Evolutionary conservation across 1,284 basidiomycete species (phyloP).

Genomic region (Irpex rosettiformis): DNA sequence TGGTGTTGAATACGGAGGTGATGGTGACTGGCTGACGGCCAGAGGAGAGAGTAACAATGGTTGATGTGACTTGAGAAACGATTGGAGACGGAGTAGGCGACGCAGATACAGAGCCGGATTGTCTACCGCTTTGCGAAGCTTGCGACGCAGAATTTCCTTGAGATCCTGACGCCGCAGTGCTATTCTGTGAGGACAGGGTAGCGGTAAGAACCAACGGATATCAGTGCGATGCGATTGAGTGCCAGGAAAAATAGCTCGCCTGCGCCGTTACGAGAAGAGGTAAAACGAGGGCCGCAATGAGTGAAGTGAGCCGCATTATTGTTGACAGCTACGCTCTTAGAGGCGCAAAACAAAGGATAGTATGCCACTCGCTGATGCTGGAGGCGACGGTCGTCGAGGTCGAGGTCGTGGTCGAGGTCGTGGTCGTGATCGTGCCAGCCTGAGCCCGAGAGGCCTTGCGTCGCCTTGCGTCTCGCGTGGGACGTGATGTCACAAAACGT

Average conservation of each 20-base stretch:
- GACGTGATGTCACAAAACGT: neutral
- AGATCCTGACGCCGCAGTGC: neutral
- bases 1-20: conserved; percentile 38
- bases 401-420: conserved; percentile 4
- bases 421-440: no score
- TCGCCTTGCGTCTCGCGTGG: no score
- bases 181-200: neutral
- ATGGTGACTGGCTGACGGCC: conserved; percentile 31
- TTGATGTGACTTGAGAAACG: neutral
- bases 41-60: conserved; percentile 2
- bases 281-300: conserved; percentile 27
- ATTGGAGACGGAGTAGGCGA: conserved; percentile 21
- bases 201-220: neutral
- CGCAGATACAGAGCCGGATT: conserved; percentile 14
- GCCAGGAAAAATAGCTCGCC: conserved; percentile 21
- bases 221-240: neutral
- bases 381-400: neutral
- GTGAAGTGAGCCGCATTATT: conserved; percentile 24
- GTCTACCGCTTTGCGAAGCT: conserved; percentile 2
- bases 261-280: conserved; percentile 34
- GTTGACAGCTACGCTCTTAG: neutral
- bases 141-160: conserved; percentile 1
- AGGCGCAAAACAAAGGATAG: neutral
- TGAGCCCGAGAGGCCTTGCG: no score
- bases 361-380: neutral